phyloP scores from a whole-genome alignment of 169 alveolate genomes.

The Neospora caninum region DNA sequence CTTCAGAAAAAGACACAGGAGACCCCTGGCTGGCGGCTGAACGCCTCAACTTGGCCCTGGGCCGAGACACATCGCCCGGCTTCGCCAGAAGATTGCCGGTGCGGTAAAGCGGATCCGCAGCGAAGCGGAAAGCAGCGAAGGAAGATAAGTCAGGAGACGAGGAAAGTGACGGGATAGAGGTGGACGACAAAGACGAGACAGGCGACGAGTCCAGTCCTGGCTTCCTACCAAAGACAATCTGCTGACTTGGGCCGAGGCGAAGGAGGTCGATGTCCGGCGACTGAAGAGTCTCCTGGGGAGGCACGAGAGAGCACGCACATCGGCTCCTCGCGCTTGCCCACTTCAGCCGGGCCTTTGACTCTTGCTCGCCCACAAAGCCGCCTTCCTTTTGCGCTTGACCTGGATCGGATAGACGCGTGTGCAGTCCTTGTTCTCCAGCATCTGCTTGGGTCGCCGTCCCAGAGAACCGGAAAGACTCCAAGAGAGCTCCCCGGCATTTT shows the following conservation, averaged over 20 bases:
- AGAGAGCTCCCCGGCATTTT: no score
- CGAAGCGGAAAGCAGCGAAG: neutral
- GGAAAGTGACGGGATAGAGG: neutral
- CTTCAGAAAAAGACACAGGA: no score
- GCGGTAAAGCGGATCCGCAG: neutral
- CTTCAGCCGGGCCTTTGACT: neutral
- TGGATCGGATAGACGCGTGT: neutral
- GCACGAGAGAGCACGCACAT: constrained; percentile 13
- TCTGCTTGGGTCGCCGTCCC: neutral
- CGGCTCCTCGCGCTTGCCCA: neutral
- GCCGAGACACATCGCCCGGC: no score
- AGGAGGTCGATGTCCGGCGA: neutral
- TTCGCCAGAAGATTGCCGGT: no score
- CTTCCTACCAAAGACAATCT: constrained; percentile 5
- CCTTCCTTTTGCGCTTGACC: neutral
- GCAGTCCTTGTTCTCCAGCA: neutral
- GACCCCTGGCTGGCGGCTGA: no score
- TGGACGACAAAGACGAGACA: neutral
- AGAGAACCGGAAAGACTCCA: neutral
- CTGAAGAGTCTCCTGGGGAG: neutral
- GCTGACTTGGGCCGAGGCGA: neutral
- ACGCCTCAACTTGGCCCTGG: no score
- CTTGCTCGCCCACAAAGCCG: neutral
- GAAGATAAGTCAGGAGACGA: neutral
- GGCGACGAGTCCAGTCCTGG: neutral